Evolutionary conservation across 805 yeast genomes (phyloP).

Genomic region (Myxozyma kluyveri): DNA sequence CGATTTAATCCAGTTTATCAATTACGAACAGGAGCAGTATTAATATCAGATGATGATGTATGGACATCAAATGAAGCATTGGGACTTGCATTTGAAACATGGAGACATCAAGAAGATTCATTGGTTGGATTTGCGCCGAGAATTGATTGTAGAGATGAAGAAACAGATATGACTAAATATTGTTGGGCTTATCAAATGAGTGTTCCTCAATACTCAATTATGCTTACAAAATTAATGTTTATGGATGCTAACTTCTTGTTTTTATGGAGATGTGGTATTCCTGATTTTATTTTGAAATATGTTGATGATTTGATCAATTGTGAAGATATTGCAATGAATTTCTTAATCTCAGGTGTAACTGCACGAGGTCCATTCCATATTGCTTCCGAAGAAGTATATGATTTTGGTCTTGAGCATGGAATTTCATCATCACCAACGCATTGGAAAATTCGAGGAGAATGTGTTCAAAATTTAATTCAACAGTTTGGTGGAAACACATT

Average conservation of each 20-base stretch:
- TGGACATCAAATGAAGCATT: slow-evolving; percentile 29
- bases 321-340: slow-evolving; percentile 30
- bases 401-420: slow-evolving; percentile 29
- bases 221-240: slow-evolving; percentile 28
- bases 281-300: slow-evolving; percentile 26
- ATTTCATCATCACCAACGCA: slow-evolving; percentile 25
- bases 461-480: slow-evolving; percentile 21
- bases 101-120: slow-evolving; percentile 28
- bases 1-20: slow-evolving; percentile 26
- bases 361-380: slow-evolving; percentile 22
- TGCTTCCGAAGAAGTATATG: slow-evolving; percentile 25
- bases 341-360: slow-evolving; percentile 25
- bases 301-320: slow-evolving; percentile 29
- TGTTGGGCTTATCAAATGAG: slow-evolving; percentile 25
- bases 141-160: slow-evolving; percentile 23
- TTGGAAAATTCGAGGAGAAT: slow-evolving; percentile 21
- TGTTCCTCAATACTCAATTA: slow-evolving; percentile 26
- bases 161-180: slow-evolving; percentile 14
- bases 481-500: slow-evolving; percentile 24
- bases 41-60: slow-evolving; percentile 29
- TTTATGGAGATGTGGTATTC: slow-evolving; percentile 28
- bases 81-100: slow-evolving; percentile 27
- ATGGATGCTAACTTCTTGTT: slow-evolving; percentile 30
- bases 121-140: slow-evolving; percentile 30
- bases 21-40: slow-evolving; percentile 24